A percentile compares a stretch with the other conserved stretches of the same genome.
Conservation (phyloP, 2,329 filamentous ascomycete genomes). For the Fusarium paranaense region DNA sequence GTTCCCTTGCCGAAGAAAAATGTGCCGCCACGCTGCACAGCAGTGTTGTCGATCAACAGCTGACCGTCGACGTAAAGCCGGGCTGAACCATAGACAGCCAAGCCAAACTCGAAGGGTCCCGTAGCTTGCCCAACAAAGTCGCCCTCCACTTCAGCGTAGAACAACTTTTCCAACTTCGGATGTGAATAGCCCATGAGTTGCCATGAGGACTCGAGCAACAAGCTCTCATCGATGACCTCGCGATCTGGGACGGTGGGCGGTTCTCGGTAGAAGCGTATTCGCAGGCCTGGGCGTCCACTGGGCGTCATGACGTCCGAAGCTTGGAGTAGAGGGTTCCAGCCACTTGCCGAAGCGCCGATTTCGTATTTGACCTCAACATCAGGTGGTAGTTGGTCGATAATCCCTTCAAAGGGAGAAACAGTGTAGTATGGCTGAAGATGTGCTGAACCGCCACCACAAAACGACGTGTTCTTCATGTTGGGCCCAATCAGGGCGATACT, state of each 20-base stretch:
- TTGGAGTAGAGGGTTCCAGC: background rate
- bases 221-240: slow-evolving; percentile 27
- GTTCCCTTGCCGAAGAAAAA: slow-evolving; percentile 51
- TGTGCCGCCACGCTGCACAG: slow-evolving; percentile 45
- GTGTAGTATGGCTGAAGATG: slow-evolving; percentile 47
- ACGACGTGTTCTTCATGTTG: slow-evolving; percentile 56
- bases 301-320: background rate
- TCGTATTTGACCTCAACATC: background rate
- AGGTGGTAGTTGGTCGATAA: slow-evolving; percentile 21
- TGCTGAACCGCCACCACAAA: slow-evolving; percentile 49
- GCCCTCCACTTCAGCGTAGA: slow-evolving; percentile 38
- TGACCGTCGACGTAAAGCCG: slow-evolving; percentile 49
- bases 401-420: slow-evolving; percentile 45
- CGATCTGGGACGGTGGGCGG: background rate
- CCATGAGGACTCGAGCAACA: slow-evolving; percentile 31
- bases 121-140: slow-evolving; percentile 28
- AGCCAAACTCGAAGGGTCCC: slow-evolving; percentile 46
- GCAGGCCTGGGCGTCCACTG: background rate
- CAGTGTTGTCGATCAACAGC: slow-evolving; percentile 46
- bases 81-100: slow-evolving; percentile 47
- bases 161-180: slow-evolving; percentile 25
- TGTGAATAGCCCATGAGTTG: slow-evolving; percentile 42
- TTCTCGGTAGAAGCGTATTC: slow-evolving; percentile 12
- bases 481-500: slow-evolving; percentile 66
- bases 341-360: slow-evolving; percentile 5